Evolutionary conservation across 2,329 filamentous ascomycete genomes (phyloP).

Genomic region (Rugonectria rugulosa): DNA sequence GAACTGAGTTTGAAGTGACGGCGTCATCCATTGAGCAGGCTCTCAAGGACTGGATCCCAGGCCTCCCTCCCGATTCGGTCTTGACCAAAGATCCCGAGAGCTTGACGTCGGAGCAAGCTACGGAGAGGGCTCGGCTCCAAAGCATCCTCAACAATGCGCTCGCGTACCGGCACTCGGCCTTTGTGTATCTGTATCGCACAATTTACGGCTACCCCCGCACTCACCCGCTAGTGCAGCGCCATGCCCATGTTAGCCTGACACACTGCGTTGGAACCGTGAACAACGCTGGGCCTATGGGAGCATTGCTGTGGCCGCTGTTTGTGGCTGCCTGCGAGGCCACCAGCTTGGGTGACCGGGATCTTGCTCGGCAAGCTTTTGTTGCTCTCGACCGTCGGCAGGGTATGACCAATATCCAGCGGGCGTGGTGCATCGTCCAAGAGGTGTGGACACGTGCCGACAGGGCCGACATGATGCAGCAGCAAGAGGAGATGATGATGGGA

Average conservation of each 20-base stretch:
- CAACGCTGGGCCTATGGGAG: slow-evolving; percentile 67
- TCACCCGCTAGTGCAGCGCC: slow-evolving; percentile 60
- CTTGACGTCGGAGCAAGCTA: slow-evolving; percentile 31
- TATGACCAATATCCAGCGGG: slow-evolving; percentile 70
- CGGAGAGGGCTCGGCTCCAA: slow-evolving; percentile 55
- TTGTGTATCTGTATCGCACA: slow-evolving; percentile 65
- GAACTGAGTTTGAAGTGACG: slow-evolving; percentile 58
- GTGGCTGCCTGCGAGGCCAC: slow-evolving; percentile 68
- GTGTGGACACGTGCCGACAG: slow-evolving; percentile 65
- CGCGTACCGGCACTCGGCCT: slow-evolving; percentile 65
- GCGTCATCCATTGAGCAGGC: slow-evolving; percentile 63
- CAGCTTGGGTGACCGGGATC: slow-evolving; percentile 55
- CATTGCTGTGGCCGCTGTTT: slow-evolving; percentile 71
- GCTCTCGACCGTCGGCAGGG: slow-evolving; percentile 65
- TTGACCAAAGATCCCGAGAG: slow-evolving; percentile 35
- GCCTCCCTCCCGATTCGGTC: slow-evolving; percentile 50
- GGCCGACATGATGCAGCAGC: slow-evolving; percentile 36
- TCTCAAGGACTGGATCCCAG: slow-evolving; percentile 63
- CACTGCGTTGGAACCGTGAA: slow-evolving; percentile 64
- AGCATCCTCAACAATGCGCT: slow-evolving; percentile 67
- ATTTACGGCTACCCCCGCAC: slow-evolving; percentile 57
- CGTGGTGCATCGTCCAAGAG: slow-evolving; percentile 67
- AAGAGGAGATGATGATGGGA: slow-evolving; percentile 30
- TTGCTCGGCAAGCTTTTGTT: slow-evolving; percentile 60
- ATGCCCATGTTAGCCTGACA: slow-evolving; percentile 57